Base-by-base conservation (phyloP, 129 eudicot genomes). In the Artemisia annua region DNA sequence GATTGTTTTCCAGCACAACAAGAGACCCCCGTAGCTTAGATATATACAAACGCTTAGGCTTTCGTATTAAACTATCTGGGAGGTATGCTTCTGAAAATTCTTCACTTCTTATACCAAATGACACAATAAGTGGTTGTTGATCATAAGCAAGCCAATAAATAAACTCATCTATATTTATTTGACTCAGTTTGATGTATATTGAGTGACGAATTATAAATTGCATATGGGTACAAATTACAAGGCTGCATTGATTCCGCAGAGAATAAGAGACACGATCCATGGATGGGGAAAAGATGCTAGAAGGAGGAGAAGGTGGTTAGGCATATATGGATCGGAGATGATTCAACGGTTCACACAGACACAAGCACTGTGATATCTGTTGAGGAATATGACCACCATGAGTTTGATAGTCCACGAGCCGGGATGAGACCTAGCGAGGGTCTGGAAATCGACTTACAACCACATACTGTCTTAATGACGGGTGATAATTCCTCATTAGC, bases 381-480 rank as follows among this genome's bases (percentile, higher is more conserved):
- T n/a, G n/a, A n/a, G n/a, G n/a, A n/a, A n/a, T n/a, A n/a, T n/a
- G n/a, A n/a, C 6, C 35, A 30, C 35, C 35, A n/a, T 30, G 35
- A 26, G 30, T 4, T 26, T 26, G 30, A 94, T 66, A 89, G 86
- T 54, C 96, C 96, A 28, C 84, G 82, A 68, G 71, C 69, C 32
- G 70, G 69, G 30, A 7, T 20, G 71, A 28, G 73, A 48, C 73
- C 75, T 49, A 72, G 80, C 64, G 55, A 78, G 6, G 83, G 66
- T 64, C 44, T 65, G 11, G 92, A 89, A 82, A 82, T 89, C 4
- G 96, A 93, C 86, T 69, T 93, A 65, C 96, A 83, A 73, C 67
- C 83, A n/a, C 83, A 61, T 54, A 51, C 71, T 18, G 46, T 55
- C 15, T 14, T 70, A 35, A 48, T 76, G 68, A 49, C 22, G 7